Conservation (phyloP, 2,329 filamentous ascomycete species). For the Penicillium frequentans region DNA sequence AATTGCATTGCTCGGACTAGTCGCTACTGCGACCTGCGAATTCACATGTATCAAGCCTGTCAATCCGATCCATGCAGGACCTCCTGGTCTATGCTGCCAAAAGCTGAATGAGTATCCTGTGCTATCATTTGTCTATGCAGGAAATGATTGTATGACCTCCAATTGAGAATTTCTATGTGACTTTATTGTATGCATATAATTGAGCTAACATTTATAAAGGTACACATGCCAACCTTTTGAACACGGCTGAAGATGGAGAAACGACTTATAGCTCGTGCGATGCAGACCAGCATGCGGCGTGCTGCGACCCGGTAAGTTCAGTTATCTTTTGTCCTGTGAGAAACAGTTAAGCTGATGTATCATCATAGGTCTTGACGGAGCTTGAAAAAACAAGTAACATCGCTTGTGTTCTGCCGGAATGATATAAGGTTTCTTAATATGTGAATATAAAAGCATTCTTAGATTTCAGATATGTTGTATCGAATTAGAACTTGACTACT, state of each 20-base stretch:
- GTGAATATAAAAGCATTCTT: background rate
- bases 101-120: conserved; percentile 2
- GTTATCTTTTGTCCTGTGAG: background rate
- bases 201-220: background rate
- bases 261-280: conserved; percentile 11
- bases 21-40: background rate
- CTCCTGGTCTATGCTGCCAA: conserved; percentile 6
- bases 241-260: conserved; percentile 1
- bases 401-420: conserved; percentile 7
- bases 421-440: background rate
- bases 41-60: conserved; percentile 9
- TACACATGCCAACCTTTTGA: conserved; percentile 3
- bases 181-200: background rate
- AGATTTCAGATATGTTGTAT: background rate
- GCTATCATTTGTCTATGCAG: conserved; percentile 5
- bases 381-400: conserved; percentile 1
- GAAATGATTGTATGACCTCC: conserved; percentile 4
- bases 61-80: conserved; percentile 9
- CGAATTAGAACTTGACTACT: no score
- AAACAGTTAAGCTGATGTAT: background rate
- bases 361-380: background rate
- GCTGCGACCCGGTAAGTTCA: conserved; percentile 12
- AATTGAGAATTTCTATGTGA: background rate
- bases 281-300: conserved; percentile 4
- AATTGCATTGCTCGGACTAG: background rate